These are phyloP conservation scores for Kwoniella europaea DNA, from an alignment of 768 basidiomycete species.

Conservation along the genomic window DNA sequence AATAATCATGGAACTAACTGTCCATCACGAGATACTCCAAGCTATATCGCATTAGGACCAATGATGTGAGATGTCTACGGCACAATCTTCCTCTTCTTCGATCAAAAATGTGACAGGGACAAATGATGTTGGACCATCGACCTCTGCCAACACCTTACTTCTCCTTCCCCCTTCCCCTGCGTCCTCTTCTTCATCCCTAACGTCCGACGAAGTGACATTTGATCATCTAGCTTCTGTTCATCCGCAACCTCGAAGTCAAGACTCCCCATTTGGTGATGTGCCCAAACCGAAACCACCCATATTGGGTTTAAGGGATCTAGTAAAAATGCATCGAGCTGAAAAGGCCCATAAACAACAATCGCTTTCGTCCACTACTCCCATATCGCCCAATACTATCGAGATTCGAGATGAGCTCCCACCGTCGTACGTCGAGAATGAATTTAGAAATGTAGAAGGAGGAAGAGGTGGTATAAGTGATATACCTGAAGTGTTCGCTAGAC, in stretches of 20 bases:
- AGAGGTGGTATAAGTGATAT: neutral
- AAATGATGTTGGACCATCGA: neutral
- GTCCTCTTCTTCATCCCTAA: conserved; percentile 14
- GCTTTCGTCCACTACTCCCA: neutral
- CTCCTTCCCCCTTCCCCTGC: conserved; percentile 17
- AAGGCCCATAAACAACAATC: neutral
- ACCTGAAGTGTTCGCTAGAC: conserved; percentile 38
- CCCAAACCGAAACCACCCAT: conserved; percentile 9
- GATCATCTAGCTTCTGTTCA: conserved; percentile 18
- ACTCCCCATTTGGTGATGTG: neutral
- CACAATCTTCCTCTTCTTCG: neutral
- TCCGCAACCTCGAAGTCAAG: neutral
- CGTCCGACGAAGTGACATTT: conserved; percentile 26
- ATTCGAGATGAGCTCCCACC: conserved; percentile 10
- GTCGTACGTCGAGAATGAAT: neutral
- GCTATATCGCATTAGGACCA: neutral
- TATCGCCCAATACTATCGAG: neutral
- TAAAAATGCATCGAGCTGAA: conserved; percentile 23
- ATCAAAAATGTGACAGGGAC: neutral
- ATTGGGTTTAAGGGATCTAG: conserved; percentile 25
- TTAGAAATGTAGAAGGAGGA: neutral
- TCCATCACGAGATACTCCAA: neutral
- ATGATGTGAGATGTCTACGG: neutral
- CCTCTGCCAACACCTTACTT: neutral
- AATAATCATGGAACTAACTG: neutral